Conservation (phyloP, 192 early-diverging fungal genomes). For the Coemansia sp. region DNA sequence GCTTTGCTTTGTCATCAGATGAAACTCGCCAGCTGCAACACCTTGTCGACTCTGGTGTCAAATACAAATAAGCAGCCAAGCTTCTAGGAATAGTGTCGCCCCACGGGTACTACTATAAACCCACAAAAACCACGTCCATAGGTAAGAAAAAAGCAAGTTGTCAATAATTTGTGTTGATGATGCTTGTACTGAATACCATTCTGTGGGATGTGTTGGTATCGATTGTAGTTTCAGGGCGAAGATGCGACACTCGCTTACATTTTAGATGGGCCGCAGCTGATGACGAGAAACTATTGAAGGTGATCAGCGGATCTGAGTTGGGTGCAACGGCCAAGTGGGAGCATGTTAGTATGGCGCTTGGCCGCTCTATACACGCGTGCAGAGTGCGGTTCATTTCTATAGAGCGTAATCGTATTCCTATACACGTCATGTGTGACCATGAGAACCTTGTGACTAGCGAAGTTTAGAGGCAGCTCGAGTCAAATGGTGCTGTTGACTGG, state of each 20-base stretch:
- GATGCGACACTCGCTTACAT: neutral
- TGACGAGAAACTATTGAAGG: neutral
- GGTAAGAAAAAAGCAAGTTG: too few species aligned
- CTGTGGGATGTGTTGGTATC: neutral
- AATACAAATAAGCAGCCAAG: too few species aligned
- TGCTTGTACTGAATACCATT: too few species aligned
- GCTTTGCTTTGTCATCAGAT: too few species aligned
- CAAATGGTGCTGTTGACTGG: slow-evolving; percentile 10
- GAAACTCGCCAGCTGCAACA: too few species aligned
- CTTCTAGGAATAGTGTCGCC: too few species aligned
- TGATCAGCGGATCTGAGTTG: neutral
- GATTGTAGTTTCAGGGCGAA: neutral
- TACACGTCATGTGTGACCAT: neutral
- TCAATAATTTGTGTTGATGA: too few species aligned
- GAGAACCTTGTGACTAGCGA: neutral
- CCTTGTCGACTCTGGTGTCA: too few species aligned
- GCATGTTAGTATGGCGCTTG: neutral
- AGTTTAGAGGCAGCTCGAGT: neutral
- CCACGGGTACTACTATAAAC: too few species aligned
- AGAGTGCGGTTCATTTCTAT: neutral
- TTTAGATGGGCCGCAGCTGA: neutral
- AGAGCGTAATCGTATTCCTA: neutral
- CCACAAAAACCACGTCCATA: too few species aligned
- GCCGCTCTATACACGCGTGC: neutral
- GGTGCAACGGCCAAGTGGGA: neutral